Conservation (phyloP, 1,284 basidiomycete genomes). For the Cutaneotrichosporon arboriforme region DNA sequence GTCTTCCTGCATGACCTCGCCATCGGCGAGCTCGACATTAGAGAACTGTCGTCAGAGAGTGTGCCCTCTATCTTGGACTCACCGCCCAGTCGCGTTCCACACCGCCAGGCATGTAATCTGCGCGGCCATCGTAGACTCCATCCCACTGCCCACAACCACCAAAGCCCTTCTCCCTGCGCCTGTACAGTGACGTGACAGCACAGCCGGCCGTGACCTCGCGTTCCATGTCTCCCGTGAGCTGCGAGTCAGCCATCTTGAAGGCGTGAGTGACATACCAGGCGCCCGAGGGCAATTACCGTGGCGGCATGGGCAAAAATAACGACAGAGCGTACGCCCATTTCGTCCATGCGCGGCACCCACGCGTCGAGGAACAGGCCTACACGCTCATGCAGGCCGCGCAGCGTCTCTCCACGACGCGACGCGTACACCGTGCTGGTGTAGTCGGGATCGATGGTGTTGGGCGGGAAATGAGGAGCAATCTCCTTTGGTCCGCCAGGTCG, state of each 20-base stretch:
- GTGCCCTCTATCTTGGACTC: constrained; percentile 6
- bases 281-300: constrained; percentile 46
- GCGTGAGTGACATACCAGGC: constrained; percentile 33
- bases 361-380: constrained; percentile 38
- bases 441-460: constrained; percentile 21
- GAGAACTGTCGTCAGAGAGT: constrained; percentile 23
- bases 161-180: constrained; percentile 19
- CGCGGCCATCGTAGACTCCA: constrained; percentile 37
- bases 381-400: constrained; percentile 46
- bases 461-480: constrained; percentile 35
- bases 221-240: constrained; percentile 14
- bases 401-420: constrained; percentile 47
- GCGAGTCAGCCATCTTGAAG: background rate
- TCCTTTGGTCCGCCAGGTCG: constrained; percentile 26
- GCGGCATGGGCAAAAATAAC: constrained; percentile 53
- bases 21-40: constrained; percentile 32
- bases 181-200: constrained; percentile 41
- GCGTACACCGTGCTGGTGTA: constrained; percentile 50
- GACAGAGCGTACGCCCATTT: constrained; percentile 40
- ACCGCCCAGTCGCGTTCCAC: constrained; percentile 47
- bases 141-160: constrained; percentile 40
- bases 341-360: constrained; percentile 37
- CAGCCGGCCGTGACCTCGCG: constrained; percentile 43
- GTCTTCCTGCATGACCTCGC: constrained; percentile 45
- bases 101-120: constrained; percentile 44